Percentiles rank a stretch among this genome's conserved stretches.
phyloP scores from a whole-genome alignment of 2,329 filamentous ascomycete genomes.

The Pseudopithomyces chartarum region DNA sequence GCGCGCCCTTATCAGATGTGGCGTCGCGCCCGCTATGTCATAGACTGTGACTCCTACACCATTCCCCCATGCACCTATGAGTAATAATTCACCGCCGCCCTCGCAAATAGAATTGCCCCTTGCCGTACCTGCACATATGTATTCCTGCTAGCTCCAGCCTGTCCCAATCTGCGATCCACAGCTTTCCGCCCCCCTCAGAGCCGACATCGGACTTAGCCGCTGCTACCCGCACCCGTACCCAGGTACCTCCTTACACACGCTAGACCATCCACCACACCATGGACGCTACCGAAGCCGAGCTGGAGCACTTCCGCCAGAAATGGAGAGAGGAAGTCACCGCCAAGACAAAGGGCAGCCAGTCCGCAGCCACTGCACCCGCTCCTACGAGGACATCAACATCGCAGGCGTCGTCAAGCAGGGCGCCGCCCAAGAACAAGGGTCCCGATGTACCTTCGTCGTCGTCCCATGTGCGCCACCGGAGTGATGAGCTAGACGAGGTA shows the following conservation, averaged over 20 bases:
- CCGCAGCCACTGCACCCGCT: conserved; percentile 20
- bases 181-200: conserved; percentile 5
- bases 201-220: conserved; percentile 35
- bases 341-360: conserved; percentile 47
- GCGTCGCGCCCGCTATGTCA: conserved; percentile 17
- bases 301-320: conserved; percentile 83
- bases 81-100: conserved; percentile 6
- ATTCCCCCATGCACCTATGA: conserved; percentile 3
- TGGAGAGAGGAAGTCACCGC: conserved; percentile 81
- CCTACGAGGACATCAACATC: conserved; percentile 22
- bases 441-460: conserved; percentile 19
- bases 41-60: conserved; percentile 7
- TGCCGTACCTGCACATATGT: conserved; percentile 22
- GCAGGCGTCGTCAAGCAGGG: conserved; percentile 27
- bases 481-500: conserved; percentile 47
- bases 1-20: conserved; percentile 29
- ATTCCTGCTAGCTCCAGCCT: conserved; percentile 21
- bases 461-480: conserved; percentile 30
- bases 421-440: conserved; percentile 27
- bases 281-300: conserved; percentile 62
- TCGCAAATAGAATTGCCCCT: neutral
- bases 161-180: conserved; percentile 12
- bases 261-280: conserved; percentile 20
- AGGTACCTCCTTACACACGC: conserved; percentile 17
- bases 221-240: conserved; percentile 24